phyloP scores from a whole-genome alignment of 805 yeast species.

The Lipomyces orientalis region DNA sequence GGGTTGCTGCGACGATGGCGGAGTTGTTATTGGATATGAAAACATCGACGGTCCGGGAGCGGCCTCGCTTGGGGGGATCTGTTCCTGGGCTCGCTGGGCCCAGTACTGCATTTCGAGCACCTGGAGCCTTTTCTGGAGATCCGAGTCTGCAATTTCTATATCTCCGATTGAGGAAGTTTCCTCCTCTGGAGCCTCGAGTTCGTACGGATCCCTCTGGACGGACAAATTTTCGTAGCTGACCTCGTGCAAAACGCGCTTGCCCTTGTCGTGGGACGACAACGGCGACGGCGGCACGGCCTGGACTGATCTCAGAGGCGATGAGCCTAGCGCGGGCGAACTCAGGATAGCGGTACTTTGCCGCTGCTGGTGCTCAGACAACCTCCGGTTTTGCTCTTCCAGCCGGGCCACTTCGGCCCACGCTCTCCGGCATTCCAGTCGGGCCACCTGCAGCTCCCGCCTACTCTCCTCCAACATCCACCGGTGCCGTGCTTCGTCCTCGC shows the following conservation, averaged over 20 bases:
- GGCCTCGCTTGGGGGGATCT: not conserved
- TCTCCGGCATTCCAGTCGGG: conserved; percentile 31
- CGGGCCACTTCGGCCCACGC: conserved; percentile 36
- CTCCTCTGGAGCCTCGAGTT: not conserved
- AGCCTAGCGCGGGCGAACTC: not conserved
- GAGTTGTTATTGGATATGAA: not conserved
- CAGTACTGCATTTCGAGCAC: conserved; percentile 26
- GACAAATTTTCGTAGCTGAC: not conserved
- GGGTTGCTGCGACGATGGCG: not conserved
- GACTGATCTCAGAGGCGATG: not conserved
- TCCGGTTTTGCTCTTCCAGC: conserved; percentile 21
- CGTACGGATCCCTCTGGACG: not conserved
- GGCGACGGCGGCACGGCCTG: conserved; percentile 3
- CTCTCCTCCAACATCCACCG: conserved; percentile 24
- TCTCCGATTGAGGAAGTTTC: conserved; percentile 12
- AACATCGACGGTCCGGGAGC: not conserved
- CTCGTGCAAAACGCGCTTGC: conserved; percentile 5
- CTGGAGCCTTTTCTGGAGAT: conserved; percentile 22
- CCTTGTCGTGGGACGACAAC: not conserved
- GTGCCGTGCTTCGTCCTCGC: conserved; percentile 15
- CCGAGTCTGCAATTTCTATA: conserved; percentile 18
- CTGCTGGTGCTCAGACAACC: conserved; percentile 7
- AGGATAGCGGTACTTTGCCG: not conserved
- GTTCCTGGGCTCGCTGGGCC: conserved; percentile 21
- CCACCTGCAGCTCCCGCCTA: conserved; percentile 28